Base-by-base conservation (phyloP, 106 monocot species). In the Acorus gramineus region DNA sequence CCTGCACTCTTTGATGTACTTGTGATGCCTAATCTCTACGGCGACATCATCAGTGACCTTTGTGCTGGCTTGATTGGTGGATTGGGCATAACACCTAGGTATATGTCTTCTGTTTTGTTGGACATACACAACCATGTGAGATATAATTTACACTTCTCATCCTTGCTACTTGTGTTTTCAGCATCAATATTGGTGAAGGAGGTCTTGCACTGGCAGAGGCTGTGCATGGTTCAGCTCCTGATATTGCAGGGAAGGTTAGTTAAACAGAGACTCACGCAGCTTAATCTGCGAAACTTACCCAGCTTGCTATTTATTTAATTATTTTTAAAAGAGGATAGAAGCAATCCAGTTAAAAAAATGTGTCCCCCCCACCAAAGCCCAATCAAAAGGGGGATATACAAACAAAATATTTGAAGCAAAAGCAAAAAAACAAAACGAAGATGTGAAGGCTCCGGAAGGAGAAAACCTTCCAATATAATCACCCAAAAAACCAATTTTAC, bases 61-160 rank as follows among this genome's bases (percentile, higher is more conserved):
- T 96, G 95, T 76, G 95, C 95, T 49, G 95, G 90, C 13, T 80
- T 90, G 62, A 96, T 96, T 66, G 95, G 95, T 11, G 95, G 95
- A 4, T 75, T 96, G 66, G 95, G 95, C 49, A 66, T 90, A 52
- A 90, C 95, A 68, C 95, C 95, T 6, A 96, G 95, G 95, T 90
- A 49, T 50, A 42, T 4, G 7, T 11, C 4, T 44, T 4, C 28
- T 28, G 28, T 28, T 28, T 28, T 28, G 28, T 28, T 28, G 28
- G 28, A 28, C 28, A 28, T 28, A 28, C 28, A 28, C 28, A 28
- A 0, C 28, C 28, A 28, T 28, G 28, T 28, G 28, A 28, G 28
- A 28, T 28, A 28, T 28, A 28, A 28, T 28, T 28, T 28, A 28
- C 1, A 1, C 13, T 57, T 12, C n/a, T 57, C 11, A 3, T 43